phyloP scores from a whole-genome alignment of 108 stramenopile genomes.

The Halocafeteria seosinensis region DNA sequence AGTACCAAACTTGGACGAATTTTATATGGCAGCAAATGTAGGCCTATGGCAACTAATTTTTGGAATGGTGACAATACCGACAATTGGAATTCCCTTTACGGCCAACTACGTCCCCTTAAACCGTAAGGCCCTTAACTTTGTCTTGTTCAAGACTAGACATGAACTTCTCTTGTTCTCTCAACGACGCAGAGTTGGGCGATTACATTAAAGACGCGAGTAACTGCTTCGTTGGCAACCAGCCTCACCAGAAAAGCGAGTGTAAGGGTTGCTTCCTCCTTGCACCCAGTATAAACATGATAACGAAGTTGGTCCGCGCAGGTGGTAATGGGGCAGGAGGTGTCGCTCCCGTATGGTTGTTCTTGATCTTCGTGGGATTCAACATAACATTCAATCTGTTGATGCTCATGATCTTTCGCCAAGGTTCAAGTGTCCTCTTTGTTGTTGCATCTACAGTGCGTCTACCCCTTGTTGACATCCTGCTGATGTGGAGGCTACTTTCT shows the following conservation, averaged over 20 bases:
- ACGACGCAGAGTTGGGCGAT: no score
- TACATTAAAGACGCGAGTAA: no score
- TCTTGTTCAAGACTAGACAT: no score
- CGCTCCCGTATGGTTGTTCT: neutral
- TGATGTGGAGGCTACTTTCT: neutral
- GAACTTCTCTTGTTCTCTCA: no score
- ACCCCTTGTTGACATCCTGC: slow-evolving; percentile 4
- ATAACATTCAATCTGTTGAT: neutral
- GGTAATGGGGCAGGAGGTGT: no score
- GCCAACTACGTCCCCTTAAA: neutral
- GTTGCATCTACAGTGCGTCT: neutral
- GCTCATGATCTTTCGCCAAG: neutral
- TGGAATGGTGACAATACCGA: neutral
- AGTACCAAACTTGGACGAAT: neutral
- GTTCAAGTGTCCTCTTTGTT: neutral
- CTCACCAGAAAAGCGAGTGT: no score
- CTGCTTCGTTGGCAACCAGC: no score
- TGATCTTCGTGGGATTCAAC: neutral
- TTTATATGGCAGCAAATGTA: neutral
- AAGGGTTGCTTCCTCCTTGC: no score
- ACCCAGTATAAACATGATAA: no score
- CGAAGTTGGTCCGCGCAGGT: no score
- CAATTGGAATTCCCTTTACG: neutral
- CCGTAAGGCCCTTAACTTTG: no score
- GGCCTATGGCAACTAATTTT: neutral